Percentiles rank a stretch among this genome's conserved stretches.
Conservation (phyloP, 2,329 filamentous ascomycete species). For the Penicillium hordei region DNA sequence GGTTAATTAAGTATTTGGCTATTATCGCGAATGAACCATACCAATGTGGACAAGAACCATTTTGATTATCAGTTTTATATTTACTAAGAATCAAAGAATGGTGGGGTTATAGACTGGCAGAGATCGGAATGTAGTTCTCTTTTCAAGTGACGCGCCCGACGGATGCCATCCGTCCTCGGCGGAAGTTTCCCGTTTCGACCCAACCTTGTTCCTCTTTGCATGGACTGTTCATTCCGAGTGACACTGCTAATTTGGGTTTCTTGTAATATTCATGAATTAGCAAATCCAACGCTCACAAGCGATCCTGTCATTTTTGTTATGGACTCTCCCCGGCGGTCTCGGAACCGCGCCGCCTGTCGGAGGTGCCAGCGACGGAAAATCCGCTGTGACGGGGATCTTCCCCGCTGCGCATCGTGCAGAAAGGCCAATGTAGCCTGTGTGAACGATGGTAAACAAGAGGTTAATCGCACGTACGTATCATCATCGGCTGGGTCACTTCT, state of each 20-base stretch:
- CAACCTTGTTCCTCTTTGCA: not conserved
- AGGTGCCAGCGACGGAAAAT: conserved; percentile 54
- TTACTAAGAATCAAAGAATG: not conserved
- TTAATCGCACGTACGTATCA: conserved; percentile 42
- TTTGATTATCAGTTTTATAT: conserved; percentile 1
- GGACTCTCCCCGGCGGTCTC: conserved; percentile 31
- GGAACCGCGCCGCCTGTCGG: conserved; percentile 35
- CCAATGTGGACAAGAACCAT: conserved; percentile 32
- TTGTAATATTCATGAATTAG: not conserved
- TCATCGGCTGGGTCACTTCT: not conserved
- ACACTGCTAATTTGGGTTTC: no score
- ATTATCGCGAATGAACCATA: conserved; percentile 1
- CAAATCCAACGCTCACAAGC: not conserved
- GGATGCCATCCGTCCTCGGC: conserved; percentile 2
- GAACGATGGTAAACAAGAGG: conserved; percentile 48
- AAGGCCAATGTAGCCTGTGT: conserved; percentile 46
- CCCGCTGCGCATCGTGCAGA: conserved; percentile 46
- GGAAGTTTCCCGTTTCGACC: conserved; percentile 2
- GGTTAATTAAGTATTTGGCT: not conserved
- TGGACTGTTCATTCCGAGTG: not conserved
- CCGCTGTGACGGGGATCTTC: conserved; percentile 48
- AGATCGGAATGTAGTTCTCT: not conserved
- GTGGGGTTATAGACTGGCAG: not conserved
- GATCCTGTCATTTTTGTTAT: conserved; percentile 9
- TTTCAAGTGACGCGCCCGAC: not conserved